phyloP scores from a whole-genome alignment of 225 moss, liverwort and hornwort genomes.

The Thuidium tamariscinum region DNA sequence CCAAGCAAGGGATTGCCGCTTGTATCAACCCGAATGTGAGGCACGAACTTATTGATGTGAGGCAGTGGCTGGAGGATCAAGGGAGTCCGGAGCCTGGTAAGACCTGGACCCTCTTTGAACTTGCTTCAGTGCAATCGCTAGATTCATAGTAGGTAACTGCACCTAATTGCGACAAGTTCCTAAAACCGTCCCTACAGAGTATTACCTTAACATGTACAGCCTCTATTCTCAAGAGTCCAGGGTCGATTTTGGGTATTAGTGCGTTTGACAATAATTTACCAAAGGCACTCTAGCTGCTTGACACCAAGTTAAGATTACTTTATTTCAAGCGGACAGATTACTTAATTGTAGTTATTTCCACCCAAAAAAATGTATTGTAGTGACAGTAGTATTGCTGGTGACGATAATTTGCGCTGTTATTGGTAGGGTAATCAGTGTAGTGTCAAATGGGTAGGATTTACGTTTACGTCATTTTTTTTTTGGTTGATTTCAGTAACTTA shows the following conservation, averaged over 20 bases:
- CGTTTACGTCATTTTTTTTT: background rate
- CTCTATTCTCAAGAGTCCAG: background rate
- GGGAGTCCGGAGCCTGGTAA: slow-evolving; percentile 47
- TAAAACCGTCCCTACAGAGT: background rate
- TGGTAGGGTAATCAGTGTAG: background rate
- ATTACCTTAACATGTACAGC: no score
- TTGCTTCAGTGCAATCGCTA: background rate
- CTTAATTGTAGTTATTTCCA: background rate
- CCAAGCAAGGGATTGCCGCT: slow-evolving; percentile 6
- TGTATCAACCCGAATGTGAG: slow-evolving; percentile 2
- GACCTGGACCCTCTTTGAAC: background rate
- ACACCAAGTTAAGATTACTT: background rate
- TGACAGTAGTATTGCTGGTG: background rate
- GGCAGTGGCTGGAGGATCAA: slow-evolving; percentile 49
- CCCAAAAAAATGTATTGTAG: background rate
- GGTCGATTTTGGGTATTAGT: background rate
- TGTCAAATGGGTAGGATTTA: background rate
- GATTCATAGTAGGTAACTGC: background rate
- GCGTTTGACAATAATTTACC: no score
- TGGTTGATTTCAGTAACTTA: background rate
- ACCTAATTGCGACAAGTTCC: background rate
- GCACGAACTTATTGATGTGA: slow-evolving; percentile 21
- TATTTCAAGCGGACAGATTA: background rate
- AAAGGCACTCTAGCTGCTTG: background rate
- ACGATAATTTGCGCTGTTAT: background rate